Percentiles rank a stretch among this genome's conserved stretches.
phyloP scores from a whole-genome alignment of 2,329 filamentous ascomycete genomes.

The Torrubiella hemipterigena region DNA sequence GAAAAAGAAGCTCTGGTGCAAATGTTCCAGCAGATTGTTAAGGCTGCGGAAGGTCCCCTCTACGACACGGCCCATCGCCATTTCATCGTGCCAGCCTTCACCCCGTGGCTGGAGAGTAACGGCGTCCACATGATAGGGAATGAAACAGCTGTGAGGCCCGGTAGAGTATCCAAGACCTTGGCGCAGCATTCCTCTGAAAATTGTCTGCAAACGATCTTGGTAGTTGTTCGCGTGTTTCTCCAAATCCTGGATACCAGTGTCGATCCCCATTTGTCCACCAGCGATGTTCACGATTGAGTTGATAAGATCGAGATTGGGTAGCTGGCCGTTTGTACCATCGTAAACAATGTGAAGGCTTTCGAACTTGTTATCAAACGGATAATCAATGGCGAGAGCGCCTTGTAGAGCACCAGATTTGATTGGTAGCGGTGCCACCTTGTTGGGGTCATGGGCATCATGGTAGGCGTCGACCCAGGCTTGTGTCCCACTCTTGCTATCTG shows the following conservation, averaged over 20 bases:
- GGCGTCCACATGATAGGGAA: conserved; percentile 94
- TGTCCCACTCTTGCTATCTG: conserved; percentile 79
- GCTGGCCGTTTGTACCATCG: conserved; percentile 88
- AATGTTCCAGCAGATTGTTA: conserved; percentile 91
- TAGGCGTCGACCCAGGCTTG: conserved; percentile 98
- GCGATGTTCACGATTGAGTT: conserved; percentile 88
- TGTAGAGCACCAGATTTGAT: conserved; percentile 91
- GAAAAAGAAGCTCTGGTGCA: conserved; percentile 99
- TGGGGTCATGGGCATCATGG: conserved; percentile 72
- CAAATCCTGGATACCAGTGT: conserved; percentile 75
- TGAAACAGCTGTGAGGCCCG: conserved; percentile 89
- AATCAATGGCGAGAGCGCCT: conserved; percentile 87
- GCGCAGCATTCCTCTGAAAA: conserved; percentile 84
- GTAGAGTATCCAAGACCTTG: conserved; percentile 83
- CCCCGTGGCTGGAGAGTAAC: conserved; percentile 86
- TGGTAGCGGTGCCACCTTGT: conserved; percentile 60
- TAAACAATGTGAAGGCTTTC: conserved; percentile 85
- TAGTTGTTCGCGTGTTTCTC: conserved; percentile 74
- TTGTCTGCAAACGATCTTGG: conserved; percentile 69
- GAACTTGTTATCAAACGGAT: conserved; percentile 73
- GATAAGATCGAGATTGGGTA: conserved; percentile 91
- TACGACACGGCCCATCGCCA: conserved; percentile 80
- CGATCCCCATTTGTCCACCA: conserved; percentile 82
- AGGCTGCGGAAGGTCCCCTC: conserved; percentile 87
- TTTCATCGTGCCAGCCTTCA: conserved; percentile 93